A percentile compares a stretch with the other conserved stretches of the same genome.
Conservation (phyloP, 1,284 basidiomycete species). For the Filobasidium uniguttulatum region DNA sequence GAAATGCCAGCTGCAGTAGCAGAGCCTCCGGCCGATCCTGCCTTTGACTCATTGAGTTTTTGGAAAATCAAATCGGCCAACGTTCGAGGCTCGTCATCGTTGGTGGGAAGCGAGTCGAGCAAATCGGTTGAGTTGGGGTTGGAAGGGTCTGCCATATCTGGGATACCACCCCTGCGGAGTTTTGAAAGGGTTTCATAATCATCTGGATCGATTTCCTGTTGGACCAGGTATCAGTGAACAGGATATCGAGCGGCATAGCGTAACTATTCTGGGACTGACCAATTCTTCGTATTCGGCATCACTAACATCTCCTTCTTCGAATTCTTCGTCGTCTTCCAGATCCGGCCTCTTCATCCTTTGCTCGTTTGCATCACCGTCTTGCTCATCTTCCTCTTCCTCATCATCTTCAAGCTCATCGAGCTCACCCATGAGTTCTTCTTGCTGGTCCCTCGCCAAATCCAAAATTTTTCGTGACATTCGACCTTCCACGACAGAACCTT, state of each 20-base stretch:
- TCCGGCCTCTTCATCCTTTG: constrained; percentile 14
- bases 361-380: constrained; percentile 32
- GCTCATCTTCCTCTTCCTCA: constrained; percentile 33
- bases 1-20: constrained; percentile 21
- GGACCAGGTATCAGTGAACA: not conserved
- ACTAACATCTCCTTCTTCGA: constrained; percentile 32
- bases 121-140: constrained; percentile 5
- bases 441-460: constrained; percentile 81
- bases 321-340: constrained; percentile 35
- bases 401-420: constrained; percentile 34
- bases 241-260: not conserved
- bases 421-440: constrained; percentile 67
- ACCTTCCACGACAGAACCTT: constrained; percentile 60
- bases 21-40: constrained; percentile 40
- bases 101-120: constrained; percentile 9
- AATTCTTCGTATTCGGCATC: constrained; percentile 44
- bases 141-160: not conserved
- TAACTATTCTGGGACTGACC: constrained; percentile 25
- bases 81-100: constrained; percentile 42
- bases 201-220: constrained; percentile 72
- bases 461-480: constrained; percentile 82
- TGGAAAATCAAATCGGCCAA: constrained; percentile 92
- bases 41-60: constrained; percentile 51
- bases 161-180: constrained; percentile 39
- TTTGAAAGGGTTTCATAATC: constrained; percentile 74